phyloP scores from a whole-genome alignment of 352 stramenopile genomes.

The Phytophthora kernoviae region DNA sequence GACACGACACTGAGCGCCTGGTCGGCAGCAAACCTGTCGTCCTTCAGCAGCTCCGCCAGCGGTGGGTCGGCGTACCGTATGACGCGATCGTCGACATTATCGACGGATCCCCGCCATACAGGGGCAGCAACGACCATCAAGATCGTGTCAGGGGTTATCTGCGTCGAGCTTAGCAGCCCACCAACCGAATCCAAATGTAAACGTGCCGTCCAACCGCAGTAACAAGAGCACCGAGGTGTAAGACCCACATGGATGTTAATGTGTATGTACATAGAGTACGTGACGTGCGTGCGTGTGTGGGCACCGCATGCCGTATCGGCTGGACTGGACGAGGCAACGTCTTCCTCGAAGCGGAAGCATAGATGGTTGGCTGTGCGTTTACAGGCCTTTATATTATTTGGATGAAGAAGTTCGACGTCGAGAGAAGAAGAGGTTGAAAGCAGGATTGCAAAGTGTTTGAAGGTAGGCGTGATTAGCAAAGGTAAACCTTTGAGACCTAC shows the following conservation, averaged over 20 bases:
- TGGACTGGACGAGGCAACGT: neutral
- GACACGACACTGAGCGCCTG: slow-evolving; percentile 72
- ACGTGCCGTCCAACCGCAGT: slow-evolving; percentile 23
- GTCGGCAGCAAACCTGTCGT: slow-evolving; percentile 49
- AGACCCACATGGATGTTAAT: slow-evolving; percentile 25
- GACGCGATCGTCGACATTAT: slow-evolving; percentile 23
- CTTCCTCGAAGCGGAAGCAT: slow-evolving; percentile 8
- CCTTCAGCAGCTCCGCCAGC: slow-evolving; percentile 34
- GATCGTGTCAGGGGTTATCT: slow-evolving; percentile 12
- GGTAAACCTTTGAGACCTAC: no score
- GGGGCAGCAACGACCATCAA: slow-evolving; percentile 14
- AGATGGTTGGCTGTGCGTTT: slow-evolving; percentile 25
- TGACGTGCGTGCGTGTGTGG: slow-evolving; percentile 10
- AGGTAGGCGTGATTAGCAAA: neutral
- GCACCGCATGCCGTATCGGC: neutral
- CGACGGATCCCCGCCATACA: slow-evolving; percentile 20
- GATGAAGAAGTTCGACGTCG: slow-evolving; percentile 8
- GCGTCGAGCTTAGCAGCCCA: neutral
- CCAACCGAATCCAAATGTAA: neutral
- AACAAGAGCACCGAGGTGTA: slow-evolving; percentile 34
- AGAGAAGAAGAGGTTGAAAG: neutral
- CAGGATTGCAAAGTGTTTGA: neutral
- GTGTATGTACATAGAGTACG: slow-evolving; percentile 32
- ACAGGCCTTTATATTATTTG: slow-evolving; percentile 38
- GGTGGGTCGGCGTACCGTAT: slow-evolving; percentile 16